Base-by-base conservation (phyloP, 805 yeast genomes). In the Lipomyces lipofer region DNA sequence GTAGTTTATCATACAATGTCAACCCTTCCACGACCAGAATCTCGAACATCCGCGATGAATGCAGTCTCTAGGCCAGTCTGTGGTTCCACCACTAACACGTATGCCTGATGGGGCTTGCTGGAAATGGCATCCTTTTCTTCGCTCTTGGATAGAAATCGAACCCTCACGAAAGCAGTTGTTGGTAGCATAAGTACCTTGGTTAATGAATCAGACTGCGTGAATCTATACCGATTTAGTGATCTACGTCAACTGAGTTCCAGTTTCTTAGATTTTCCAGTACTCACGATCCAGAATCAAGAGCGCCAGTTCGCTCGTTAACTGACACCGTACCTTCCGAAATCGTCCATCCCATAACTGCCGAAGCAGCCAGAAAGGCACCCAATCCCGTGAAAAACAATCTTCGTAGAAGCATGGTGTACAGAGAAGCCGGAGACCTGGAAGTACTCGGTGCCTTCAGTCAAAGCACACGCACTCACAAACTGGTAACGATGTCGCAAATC, bases 21-120 rank as follows among this genome's bases (percentile, higher is more conserved):
- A 17, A 66, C 61, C 43, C 69, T 65, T 29, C 68, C 71, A 35
- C 63, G 61, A n/a, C 73, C 73, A 33, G 65, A 67, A 43, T 63
- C 62, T 45, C 66, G 63, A 32, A 70, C 70, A 4, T 58, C 60
- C 10, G 64, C 65, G 10, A 67, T 56, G 52, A 60, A 69, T 33
- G 63, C 44, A 33, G 64, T 63, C 36, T 67, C 69, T 27, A 69
- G 53, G 3, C 66, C 68, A 7, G 63, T 28, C 10, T 17, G 40
- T 12, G 63, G 60, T 50, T 66, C 69, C 15, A 43, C 22, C 32
- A 68, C 46, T 27, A 58, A 36, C 6, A 57, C 63, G 25, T 64
- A 59, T 5, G 64, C 61, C 46, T 68, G 71, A 51, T 69, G 71
- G 12, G 70, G 63, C 30, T 40, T 44, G 15, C 25, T 25, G 10